Conservation (phyloP, 169 alveolate species). For the Cryptosporidium andersoni region DNA sequence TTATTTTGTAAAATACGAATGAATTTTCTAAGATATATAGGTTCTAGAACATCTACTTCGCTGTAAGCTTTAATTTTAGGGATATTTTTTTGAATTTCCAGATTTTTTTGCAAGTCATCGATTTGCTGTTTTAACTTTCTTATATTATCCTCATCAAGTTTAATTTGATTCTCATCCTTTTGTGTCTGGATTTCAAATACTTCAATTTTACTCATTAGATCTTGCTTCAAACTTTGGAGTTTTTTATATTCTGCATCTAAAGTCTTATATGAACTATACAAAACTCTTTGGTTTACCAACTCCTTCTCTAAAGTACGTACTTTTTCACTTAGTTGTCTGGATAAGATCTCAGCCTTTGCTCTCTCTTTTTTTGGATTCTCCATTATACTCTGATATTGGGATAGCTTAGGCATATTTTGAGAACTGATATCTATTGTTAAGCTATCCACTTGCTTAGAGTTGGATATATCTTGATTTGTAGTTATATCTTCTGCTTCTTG, state of each 20-base stretch:
- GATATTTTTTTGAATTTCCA: constrained; percentile 37
- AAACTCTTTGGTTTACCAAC: constrained; percentile 11
- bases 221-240: constrained; percentile 40
- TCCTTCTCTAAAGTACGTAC: constrained; percentile 27
- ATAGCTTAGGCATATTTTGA: not conserved
- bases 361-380: constrained; percentile 51
- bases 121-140: constrained; percentile 14
- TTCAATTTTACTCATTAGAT: constrained; percentile 35
- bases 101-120: constrained; percentile 6
- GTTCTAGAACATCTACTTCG: constrained; percentile 59
- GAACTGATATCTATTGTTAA: not conserved
- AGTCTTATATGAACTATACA: constrained; percentile 18
- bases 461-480: not conserved
- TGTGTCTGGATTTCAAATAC: constrained; percentile 36
- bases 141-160: constrained; percentile 18
- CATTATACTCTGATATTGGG: not conserved
- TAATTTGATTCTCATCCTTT: constrained; percentile 6
- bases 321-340: constrained; percentile 24
- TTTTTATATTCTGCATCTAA: constrained; percentile 44
- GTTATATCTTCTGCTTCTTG: constrained; percentile 2
- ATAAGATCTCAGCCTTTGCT: not conserved
- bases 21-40: constrained; percentile 41
- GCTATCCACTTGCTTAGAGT: not conserved
- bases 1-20: constrained; percentile 35
- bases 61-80: constrained; percentile 70